Evolutionary conservation across 2,329 filamentous ascomycete genomes (phyloP).

Genomic region (Fusarium papillatum): DNA sequence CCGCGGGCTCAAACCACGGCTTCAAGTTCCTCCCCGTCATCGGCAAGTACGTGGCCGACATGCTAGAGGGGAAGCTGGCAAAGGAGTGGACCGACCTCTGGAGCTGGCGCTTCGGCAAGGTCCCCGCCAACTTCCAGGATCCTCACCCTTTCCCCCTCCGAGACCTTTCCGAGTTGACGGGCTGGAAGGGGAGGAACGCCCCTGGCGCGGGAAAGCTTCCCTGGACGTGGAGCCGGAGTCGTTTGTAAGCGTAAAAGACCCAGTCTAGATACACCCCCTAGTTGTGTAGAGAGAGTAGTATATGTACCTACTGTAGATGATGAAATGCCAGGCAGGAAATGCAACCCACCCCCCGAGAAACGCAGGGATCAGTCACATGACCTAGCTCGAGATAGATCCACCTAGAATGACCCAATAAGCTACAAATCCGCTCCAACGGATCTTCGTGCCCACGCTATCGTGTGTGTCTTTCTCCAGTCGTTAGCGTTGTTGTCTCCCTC

Average conservation of each 20-base stretch:
- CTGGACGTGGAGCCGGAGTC: constrained; percentile 39
- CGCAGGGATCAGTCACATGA: constrained; percentile 29
- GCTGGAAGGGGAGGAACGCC: constrained; percentile 38
- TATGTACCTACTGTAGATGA: too few relatives aligned
- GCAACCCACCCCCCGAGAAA: background rate
- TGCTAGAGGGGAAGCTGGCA: constrained; percentile 50
- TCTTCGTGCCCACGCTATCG: background rate
- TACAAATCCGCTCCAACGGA: constrained; percentile 14
- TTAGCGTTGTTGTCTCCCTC: constrained; percentile 32
- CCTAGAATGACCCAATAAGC: constrained; percentile 11
- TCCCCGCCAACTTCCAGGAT: constrained; percentile 34
- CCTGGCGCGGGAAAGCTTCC: constrained; percentile 37
- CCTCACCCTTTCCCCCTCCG: constrained; percentile 38
- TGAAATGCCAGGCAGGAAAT: background rate
- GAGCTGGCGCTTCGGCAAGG: constrained; percentile 44
- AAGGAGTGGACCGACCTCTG: constrained; percentile 56
- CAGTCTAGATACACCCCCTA: background rate
- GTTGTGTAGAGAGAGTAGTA: background rate
- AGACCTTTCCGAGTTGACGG: constrained; percentile 34
- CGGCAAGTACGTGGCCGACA: constrained; percentile 60
- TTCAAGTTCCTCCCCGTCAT: constrained; percentile 67
- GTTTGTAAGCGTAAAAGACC: constrained; percentile 12
- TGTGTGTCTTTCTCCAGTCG: too few relatives aligned
- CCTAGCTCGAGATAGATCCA: constrained; percentile 6
- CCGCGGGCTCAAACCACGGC: constrained; percentile 65